These are phyloP conservation scores for Blastobotrys proliferans DNA, from an alignment of 1,139 yeast species.

Conservation along the genomic window DNA sequence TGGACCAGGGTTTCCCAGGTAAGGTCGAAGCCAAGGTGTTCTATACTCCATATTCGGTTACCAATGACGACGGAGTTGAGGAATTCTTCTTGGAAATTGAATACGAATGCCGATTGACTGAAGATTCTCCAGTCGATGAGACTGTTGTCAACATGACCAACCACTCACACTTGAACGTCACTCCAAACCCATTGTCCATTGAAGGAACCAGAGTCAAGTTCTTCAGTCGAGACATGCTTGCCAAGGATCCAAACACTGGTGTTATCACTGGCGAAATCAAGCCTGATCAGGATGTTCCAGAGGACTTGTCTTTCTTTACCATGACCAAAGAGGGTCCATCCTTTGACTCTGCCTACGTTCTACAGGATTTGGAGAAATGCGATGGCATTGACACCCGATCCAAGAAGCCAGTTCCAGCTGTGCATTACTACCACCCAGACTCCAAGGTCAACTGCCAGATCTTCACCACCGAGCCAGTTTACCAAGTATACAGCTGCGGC, in stretches of 20 bases:
- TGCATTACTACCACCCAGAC: conserved; percentile 48
- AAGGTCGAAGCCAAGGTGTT: conserved; percentile 43
- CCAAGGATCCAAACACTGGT: conserved; percentile 37
- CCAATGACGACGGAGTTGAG: conserved; percentile 21
- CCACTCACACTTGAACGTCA: conserved; percentile 56
- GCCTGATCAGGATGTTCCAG: conserved; percentile 32
- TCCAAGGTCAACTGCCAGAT: conserved; percentile 44
- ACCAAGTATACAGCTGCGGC: conserved; percentile 66
- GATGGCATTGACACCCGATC: conserved; percentile 42
- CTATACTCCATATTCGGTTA: conserved; percentile 37
- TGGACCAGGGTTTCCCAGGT: conserved; percentile 55
- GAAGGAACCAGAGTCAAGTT: conserved; percentile 33
- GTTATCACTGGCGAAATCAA: conserved; percentile 51
- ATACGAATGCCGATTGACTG: conserved; percentile 44
- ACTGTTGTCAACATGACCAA: conserved; percentile 60
- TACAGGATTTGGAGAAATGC: conserved; percentile 31
- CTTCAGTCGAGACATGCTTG: conserved; percentile 35
- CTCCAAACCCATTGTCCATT: conserved; percentile 31
- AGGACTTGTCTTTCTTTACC: conserved; percentile 25
- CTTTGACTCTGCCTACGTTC: conserved; percentile 53
- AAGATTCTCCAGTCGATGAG: conserved; percentile 39
- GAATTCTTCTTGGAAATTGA: conserved; percentile 40
- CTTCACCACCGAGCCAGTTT: conserved; percentile 61
- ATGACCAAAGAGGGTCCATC: conserved; percentile 36
- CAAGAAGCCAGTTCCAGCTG: conserved; percentile 37